phyloP scores from a whole-genome alignment of 1,284 basidiomycete genomes.

The Ustilago xerochloae region DNA sequence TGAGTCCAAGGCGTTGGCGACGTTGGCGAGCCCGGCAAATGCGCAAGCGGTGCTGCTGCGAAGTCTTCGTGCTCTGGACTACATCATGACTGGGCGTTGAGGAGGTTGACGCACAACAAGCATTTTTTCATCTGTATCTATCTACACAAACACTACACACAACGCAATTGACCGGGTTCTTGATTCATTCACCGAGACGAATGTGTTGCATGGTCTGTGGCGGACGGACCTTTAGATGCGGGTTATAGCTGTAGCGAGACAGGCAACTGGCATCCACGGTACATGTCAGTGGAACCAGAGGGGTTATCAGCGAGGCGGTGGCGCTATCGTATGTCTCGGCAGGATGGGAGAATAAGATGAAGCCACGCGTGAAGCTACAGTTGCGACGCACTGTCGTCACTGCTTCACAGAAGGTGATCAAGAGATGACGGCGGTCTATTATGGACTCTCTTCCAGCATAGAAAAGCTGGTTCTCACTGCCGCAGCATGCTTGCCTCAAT shows the following conservation, averaged over 20 bases:
- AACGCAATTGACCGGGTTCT: neutral
- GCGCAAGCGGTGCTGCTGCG: conserved; percentile 65
- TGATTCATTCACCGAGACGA: neutral
- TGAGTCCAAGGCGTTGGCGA: conserved; percentile 58
- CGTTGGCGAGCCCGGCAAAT: conserved; percentile 62
- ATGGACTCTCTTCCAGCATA: neutral
- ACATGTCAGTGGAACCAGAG: too few species aligned
- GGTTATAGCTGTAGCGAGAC: neutral
- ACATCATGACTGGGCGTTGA: conserved; percentile 55
- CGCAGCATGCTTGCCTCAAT: neutral
- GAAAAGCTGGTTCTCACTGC: too few species aligned
- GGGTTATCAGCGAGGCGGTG: conserved; percentile 3
- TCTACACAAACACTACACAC: neutral
- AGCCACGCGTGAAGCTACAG: neutral
- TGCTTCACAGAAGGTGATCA: neutral
- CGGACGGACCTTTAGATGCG: neutral
- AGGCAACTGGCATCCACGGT: too few species aligned
- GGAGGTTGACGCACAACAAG: neutral
- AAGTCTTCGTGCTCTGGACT: conserved; percentile 65
- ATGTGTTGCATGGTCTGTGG: neutral
- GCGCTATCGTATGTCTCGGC: neutral
- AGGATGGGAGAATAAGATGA: neutral
- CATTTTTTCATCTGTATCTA: conserved; percentile 9
- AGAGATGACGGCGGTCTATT: too few species aligned
- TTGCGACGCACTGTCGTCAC: neutral